Base-by-base conservation (phyloP, 2,329 filamentous ascomycete genomes). In the Nigrospora sphaerica region DNA sequence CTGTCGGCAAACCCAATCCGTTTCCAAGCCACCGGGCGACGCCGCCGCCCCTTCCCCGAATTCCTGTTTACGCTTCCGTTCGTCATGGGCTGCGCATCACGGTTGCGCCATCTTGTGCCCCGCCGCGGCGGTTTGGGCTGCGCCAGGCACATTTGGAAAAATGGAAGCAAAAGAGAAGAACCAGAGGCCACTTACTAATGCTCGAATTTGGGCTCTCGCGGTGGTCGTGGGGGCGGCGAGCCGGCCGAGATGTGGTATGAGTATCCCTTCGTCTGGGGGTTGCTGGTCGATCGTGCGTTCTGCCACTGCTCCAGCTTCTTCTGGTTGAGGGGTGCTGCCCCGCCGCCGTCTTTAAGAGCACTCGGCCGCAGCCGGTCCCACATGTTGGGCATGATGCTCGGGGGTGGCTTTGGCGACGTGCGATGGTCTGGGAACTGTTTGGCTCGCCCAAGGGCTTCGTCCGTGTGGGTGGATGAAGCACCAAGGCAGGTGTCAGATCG, bases 311-410 rank as follows among this genome's bases (percentile, higher is more conserved):
- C 57, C 45, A 61, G 49, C 46, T 62, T 62, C 54, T 58, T 61
- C 43, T 56, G 54, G 32, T 54, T 49, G 18, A 59, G 34, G 32
- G 56, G 46, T 19, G 50, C 48, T 18, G 32, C 42, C n/a, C 41
- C 34, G 28, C 49, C 52, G 31, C 49, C 53, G 19, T 60, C 55
- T 42, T 56, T 59, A 32, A 39, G 42, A 52, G 53, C 55, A 37
- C 46, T 46, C 36, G 54, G 56, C 49, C 58, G 62, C 42, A 67
- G 53, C 31, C 63, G 63, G 53, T 67, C 64, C 60, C 62, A 67
- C 65, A 68, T 67, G 50, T 52, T 49, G 34, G 50, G 43, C 52
- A 49, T 54, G 37, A 33, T 16, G 14, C 19, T 33, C 40, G 17
- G 40, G 17, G 17, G 32, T 32, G n/a, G 39, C 39, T 28, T 32